Percentiles rank a stretch among this genome's conserved stretches.
These are phyloP conservation scores for Salvia miltiorrhiza DNA, from an alignment of 257 asterid genomes.

Conservation along the genomic window DNA sequence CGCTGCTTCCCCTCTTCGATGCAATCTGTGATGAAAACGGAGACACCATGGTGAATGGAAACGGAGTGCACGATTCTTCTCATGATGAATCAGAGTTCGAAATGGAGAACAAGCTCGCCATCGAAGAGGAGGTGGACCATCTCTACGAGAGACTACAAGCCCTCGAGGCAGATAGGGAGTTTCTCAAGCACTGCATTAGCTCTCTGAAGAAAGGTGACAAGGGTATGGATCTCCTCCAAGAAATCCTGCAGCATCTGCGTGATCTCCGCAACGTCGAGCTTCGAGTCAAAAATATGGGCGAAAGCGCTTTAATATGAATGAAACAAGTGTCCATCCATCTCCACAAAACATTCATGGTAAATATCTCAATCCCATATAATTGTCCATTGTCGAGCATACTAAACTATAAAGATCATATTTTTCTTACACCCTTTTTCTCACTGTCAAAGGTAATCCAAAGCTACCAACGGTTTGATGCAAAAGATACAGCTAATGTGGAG, in stretches of 20 bases:
- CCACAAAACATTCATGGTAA: conserved; percentile 11
- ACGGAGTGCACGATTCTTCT: conserved; percentile 32
- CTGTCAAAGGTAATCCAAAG: conserved; percentile 13
- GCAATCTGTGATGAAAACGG: conserved; percentile 59
- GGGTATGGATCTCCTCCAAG: conserved; percentile 89
- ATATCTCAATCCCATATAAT: background rate
- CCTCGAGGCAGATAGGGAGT: conserved; percentile 91
- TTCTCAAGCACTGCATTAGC: conserved; percentile 78
- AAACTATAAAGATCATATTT: background rate
- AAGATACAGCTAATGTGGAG: background rate
- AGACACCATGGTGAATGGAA: conserved; percentile 28
- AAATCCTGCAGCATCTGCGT: conserved; percentile 78
- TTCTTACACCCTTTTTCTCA: conserved; percentile 8
- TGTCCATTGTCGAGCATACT: background rate
- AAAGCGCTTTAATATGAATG: conserved; percentile 33
- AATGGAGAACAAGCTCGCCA: conserved; percentile 41
- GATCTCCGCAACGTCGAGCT: conserved; percentile 71
- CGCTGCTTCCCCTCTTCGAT: conserved; percentile 88
- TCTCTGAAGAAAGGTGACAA: conserved; percentile 89
- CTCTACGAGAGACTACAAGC: conserved; percentile 87
- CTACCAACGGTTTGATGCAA: background rate
- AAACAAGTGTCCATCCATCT: background rate
- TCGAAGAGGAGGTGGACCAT: conserved; percentile 88
- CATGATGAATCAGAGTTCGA: conserved; percentile 29
- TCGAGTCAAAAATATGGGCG: conserved; percentile 52